phyloP scores from a whole-genome alignment of 495 filamentous ascomycete species.

The Venustampulla echinocandica region DNA sequence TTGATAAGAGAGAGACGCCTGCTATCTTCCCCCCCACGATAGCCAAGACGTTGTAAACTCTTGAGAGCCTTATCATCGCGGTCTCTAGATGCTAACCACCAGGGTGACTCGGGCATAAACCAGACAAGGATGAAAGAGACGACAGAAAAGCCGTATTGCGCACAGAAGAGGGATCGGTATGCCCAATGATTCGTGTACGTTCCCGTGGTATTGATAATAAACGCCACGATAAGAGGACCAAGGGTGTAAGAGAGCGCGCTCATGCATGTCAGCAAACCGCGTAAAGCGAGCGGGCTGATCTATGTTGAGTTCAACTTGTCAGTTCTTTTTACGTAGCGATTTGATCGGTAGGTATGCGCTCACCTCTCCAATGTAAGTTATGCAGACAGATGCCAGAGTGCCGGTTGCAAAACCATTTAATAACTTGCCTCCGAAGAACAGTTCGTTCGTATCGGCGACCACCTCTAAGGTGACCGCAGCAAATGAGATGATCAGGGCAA shows the following conservation, averaged over 20 bases:
- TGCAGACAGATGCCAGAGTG: constrained; percentile 17
- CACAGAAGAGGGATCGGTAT: constrained; percentile 26
- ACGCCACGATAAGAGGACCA: constrained; percentile 24
- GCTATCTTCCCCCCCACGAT: constrained; percentile 3
- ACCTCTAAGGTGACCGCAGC: constrained; percentile 25
- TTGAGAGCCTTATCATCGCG: constrained; percentile 28
- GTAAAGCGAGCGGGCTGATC: constrained; percentile 25
- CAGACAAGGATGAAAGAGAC: constrained; percentile 10
- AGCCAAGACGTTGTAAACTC: constrained; percentile 19
- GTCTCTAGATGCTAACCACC: constrained; percentile 25
- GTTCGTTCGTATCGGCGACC: constrained; percentile 22
- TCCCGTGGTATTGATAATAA: constrained; percentile 25
- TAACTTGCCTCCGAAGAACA: constrained; percentile 30
- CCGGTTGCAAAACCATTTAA: constrained; percentile 28
- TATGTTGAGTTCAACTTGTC: not conserved
- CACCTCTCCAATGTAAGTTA: constrained; percentile 28
- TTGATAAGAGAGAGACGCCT: constrained; percentile 11
- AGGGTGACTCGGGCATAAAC: constrained; percentile 24
- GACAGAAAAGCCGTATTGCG: constrained; percentile 25
- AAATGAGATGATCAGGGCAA: constrained; percentile 21
- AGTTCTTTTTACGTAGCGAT: no score
- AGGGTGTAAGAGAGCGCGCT: constrained; percentile 24
- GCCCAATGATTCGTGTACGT: constrained; percentile 25
- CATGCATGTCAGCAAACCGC: constrained; percentile 23
- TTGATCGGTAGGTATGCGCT: not conserved